Evolutionary conservation across 345 rosid species (phyloP), one percentile per base, ranked within the genome.

Genomic region (Melastoma malabathricum): DNA sequence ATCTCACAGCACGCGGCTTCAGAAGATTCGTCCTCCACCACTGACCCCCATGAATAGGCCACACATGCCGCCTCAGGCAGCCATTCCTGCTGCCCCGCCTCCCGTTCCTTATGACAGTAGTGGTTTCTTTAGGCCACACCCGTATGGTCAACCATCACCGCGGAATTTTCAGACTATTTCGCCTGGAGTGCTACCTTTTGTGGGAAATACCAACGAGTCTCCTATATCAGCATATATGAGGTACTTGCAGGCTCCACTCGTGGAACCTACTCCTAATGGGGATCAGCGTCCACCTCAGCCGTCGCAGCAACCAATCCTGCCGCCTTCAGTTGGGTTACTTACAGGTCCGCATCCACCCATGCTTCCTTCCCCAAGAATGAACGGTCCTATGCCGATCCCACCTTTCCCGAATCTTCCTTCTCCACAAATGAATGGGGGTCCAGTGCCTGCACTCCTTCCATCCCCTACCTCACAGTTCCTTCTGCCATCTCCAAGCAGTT

Each of bases 391-490:
- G 44, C 83, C 12, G 41, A 6, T 34, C 41, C 41, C 76, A 44
- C 77, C 74, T 51, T 48, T 72, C 59, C 72, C 71, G 52, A 72
- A 66, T 68, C 27, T 70, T 53, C 70, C 84, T 44, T 77, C 84
- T 46, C 92, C 84, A 8, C 64, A 65, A 19, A 68, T 84, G 75
- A 77, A 71, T 51, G 78, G 77, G 41, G 41, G 41, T 34, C 41
- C 41, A 7, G 41, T 34, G 14, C 82, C 83, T 43, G 68, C 78
- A 17, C 71, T 75, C 46, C 67, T 86, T 56, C 86, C 76, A 25
- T 85, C 97, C 15, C 95, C 97, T 34, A 75, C 93, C 56, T 79
- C 93, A 17, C 95, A 89, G 64, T 89, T 77, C 68, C 79, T 72
- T 59, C 64, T 71, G 72, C 83, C 82, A 44, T 89, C 97, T 12